These are phyloP conservation scores for Trichosporon faecale DNA, from an alignment of 1,284 basidiomycete genomes.

Conservation along the genomic window DNA sequence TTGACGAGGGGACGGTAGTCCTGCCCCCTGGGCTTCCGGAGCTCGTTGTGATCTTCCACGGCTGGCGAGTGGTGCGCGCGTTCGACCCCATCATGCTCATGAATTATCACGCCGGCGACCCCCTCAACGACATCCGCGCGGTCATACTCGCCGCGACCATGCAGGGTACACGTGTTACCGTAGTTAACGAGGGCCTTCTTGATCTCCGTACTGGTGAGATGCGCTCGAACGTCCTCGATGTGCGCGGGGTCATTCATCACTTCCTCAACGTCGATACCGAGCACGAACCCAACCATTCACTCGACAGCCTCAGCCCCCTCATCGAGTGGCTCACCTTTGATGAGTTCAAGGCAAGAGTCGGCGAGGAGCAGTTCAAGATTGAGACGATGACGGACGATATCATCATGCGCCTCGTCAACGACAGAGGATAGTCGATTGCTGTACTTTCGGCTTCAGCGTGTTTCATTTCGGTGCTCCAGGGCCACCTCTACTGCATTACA, in stretches of 20 bases:
- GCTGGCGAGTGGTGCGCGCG: neutral
- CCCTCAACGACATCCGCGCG: neutral
- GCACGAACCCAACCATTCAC: neutral
- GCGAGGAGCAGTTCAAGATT: neutral
- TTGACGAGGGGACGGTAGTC: neutral
- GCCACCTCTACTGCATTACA: no score
- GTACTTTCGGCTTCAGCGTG: no score
- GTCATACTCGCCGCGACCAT: neutral
- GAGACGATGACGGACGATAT: neutral
- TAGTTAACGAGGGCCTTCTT: neutral
- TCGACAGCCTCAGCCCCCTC: neutral
- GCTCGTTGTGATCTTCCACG: neutral
- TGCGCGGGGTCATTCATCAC: neutral
- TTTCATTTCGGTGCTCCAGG: no score
- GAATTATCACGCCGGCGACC: neutral
- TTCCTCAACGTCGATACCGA: neutral
- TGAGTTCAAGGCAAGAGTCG: neutral
- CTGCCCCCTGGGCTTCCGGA: neutral
- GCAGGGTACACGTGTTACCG: neutral
- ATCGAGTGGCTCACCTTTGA: neutral
- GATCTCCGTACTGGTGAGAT: neutral
- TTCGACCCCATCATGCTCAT: neutral
- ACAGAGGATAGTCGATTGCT: neutral
- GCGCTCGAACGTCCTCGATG: neutral
- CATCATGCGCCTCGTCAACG: neutral